phyloP scores from a whole-genome alignment of 2,329 filamentous ascomycete species.

The Grosmannia huntii region DNA sequence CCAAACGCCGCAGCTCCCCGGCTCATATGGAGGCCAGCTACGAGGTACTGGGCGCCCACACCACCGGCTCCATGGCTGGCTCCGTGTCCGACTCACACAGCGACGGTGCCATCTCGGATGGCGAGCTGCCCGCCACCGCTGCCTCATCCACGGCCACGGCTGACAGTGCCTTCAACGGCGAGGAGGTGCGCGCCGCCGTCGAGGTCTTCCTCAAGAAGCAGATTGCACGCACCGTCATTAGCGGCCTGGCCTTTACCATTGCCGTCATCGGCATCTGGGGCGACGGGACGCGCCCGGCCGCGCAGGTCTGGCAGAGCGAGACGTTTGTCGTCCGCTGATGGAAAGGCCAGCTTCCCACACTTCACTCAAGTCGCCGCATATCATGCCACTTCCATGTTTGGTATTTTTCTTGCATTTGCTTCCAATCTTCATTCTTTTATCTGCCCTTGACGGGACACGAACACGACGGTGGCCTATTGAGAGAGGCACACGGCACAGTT shows the following conservation, averaged over 20 bases:
- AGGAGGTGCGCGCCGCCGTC: constrained; percentile 45
- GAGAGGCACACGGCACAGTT: not conserved
- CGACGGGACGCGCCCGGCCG: constrained; percentile 31
- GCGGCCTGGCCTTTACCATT: constrained; percentile 45
- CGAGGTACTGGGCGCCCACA: constrained; percentile 30
- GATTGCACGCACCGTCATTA: constrained; percentile 38
- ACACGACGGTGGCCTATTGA: not conserved
- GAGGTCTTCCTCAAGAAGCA: constrained; percentile 42
- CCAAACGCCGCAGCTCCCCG: not conserved
- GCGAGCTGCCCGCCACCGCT: constrained; percentile 4
- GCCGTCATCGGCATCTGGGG: constrained; percentile 55
- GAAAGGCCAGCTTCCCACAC: not conserved
- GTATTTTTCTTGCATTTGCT: not conserved
- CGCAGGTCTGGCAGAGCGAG: not conserved
- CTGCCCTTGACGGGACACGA: not conserved
- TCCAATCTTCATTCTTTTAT: not conserved
- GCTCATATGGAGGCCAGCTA: constrained; percentile 56
- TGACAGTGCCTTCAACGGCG: constrained; percentile 41
- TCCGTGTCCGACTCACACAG: constrained; percentile 23
- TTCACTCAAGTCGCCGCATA: not conserved
- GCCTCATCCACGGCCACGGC: constrained; percentile 28
- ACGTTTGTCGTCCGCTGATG: not conserved
- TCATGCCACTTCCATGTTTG: not conserved
- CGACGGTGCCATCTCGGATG: constrained; percentile 22
- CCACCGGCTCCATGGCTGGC: constrained; percentile 18